phyloP scores from a whole-genome alignment of 2,329 filamentous ascomycete genomes.

The Apiospora phragmitis region DNA sequence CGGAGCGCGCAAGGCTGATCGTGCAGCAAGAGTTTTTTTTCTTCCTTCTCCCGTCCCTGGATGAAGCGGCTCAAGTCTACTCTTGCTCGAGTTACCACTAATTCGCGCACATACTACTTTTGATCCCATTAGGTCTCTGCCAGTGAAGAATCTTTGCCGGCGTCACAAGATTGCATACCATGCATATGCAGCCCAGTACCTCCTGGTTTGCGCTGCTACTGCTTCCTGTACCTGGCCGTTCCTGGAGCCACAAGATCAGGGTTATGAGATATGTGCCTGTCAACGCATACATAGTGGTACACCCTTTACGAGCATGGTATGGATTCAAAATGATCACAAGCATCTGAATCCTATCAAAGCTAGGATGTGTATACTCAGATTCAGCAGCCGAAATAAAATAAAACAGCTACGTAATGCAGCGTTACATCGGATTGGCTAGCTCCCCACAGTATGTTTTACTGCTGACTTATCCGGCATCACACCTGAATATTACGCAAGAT shows the following conservation, averaged over 20 bases:
- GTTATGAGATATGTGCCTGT: background rate
- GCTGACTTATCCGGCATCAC: no score
- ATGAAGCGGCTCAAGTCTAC: background rate
- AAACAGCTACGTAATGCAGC: background rate
- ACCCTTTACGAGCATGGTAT: background rate
- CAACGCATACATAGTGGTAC: background rate
- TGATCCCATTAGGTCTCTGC: background rate
- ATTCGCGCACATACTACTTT: background rate
- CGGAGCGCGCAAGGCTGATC: constrained; percentile 3
- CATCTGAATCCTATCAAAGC: background rate
- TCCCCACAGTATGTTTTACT: background rate
- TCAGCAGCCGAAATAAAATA: background rate
- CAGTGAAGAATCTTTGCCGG: background rate
- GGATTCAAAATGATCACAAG: background rate
- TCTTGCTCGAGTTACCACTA: background rate
- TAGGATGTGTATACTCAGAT: background rate
- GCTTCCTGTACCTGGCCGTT: background rate
- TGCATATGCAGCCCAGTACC: background rate
- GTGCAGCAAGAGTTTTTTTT: background rate
- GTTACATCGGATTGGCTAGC: background rate
- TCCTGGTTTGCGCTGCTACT: background rate
- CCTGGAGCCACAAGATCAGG: background rate
- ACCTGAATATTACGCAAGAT: no score
- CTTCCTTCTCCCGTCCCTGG: background rate
- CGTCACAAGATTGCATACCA: background rate